Conservation (phyloP, 768 basidiomycete genomes). For the Pulveroboletus sp. region DNA sequence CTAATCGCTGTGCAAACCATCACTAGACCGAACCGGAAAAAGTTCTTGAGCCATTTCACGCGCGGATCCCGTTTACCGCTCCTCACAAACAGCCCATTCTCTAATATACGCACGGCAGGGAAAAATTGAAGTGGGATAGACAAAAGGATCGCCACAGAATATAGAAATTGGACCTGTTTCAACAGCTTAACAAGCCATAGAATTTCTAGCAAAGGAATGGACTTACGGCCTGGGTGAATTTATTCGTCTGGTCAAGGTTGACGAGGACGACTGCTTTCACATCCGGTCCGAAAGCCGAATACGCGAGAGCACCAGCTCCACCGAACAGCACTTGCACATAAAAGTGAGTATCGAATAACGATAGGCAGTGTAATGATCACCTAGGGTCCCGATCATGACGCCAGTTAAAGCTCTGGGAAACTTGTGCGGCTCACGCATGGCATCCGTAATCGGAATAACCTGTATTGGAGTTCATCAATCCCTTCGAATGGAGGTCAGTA, state of each 20-base stretch:
- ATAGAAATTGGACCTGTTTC: slow-evolving; percentile 72
- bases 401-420: slow-evolving; percentile 86
- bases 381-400: slow-evolving; percentile 84
- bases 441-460: slow-evolving; percentile 94
- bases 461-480: slow-evolving; percentile 28
- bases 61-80: slow-evolving; percentile 78
- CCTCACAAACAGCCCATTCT: slow-evolving; percentile 87
- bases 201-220: slow-evolving; percentile 19
- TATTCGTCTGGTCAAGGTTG: slow-evolving; percentile 81
- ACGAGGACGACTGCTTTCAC: slow-evolving; percentile 93
- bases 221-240: slow-evolving; percentile 83
- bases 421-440: slow-evolving; percentile 93
- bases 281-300: slow-evolving; percentile 82
- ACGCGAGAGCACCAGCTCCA: slow-evolving; percentile 83
- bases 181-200: background rate
- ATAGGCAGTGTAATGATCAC: slow-evolving; percentile 37
- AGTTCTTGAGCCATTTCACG: slow-evolving; percentile 97
- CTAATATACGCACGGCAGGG: slow-evolving; percentile 96
- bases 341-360: slow-evolving; percentile 4
- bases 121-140: slow-evolving; percentile 95
- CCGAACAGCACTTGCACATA: slow-evolving; percentile 70
- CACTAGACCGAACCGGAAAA: slow-evolving; percentile 74
- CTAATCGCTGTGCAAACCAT: slow-evolving; percentile 79
- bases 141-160: slow-evolving; percentile 89
- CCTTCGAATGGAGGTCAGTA: background rate